Evolutionary conservation across 345 rosid genomes (phyloP).

Genomic region (Gossypium longicalyx): DNA sequence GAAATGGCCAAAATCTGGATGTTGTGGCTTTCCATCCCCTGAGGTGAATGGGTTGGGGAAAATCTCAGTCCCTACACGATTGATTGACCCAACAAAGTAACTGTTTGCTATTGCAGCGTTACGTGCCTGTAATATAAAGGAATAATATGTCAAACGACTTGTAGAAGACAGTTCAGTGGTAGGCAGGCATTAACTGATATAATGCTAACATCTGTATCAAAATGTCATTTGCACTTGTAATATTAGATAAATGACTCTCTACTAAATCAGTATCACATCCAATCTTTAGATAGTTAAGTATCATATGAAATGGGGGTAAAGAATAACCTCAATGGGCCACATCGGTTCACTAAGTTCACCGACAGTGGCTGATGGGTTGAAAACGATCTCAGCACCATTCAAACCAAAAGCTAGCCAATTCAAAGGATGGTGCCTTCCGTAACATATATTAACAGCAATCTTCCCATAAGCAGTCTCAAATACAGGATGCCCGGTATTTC

Average conservation of each 20-base stretch:
- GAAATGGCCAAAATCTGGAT: conserved; percentile 83
- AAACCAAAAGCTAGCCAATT: conserved; percentile 96
- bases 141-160: not conserved
- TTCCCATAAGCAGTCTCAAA: conserved; percentile 89
- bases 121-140: conserved; percentile 54
- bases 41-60: conserved; percentile 92
- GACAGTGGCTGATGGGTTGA: conserved; percentile 97
- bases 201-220: not conserved
- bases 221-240: not conserved
- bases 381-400: conserved; percentile 97
- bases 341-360: conserved; percentile 97
- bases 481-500: conserved; percentile 91
- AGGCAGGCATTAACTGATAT: not conserved
- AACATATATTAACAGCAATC: conserved; percentile 84
- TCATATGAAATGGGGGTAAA: not conserved
- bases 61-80: conserved; percentile 90
- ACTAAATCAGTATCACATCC: not conserved
- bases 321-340: conserved; percentile 94
- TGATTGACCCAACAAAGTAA: conserved; percentile 92
- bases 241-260: not conserved
- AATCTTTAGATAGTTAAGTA: not conserved
- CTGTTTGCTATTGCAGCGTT: conserved; percentile 95
- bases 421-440: conserved; percentile 94
- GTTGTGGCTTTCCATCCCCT: conserved; percentile 86
- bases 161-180: not conserved